Evolutionary conservation across 306 rosid species (phyloP), one percentile per base, ranked within the genome.

Genomic region (Calophaca sinica): DNA sequence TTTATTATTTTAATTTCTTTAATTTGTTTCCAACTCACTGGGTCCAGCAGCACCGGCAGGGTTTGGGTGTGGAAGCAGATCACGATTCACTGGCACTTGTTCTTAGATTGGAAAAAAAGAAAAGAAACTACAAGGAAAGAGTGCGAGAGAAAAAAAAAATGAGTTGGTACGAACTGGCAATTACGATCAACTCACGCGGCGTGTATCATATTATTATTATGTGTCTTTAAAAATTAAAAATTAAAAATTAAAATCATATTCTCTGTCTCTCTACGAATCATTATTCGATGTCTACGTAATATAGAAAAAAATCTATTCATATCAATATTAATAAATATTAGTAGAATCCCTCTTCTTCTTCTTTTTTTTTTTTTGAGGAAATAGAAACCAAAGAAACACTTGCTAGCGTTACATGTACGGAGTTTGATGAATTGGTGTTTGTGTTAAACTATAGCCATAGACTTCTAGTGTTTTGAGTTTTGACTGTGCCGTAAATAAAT

Each of bases 161-260:
- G 26, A 12, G 4, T 38, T 55, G 3, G 48, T 55, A 38, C 33
- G 5, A 74, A 63, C 51, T 32, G 42, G 62, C 61, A 77, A 70
- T 57, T 75, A 67, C 75, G 82, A 85, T 79, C 85, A 78, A 63
- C 83, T 69, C 84, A 82, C 84, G 81, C 85, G 82, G 84, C 81
- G 68, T 55, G 76, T 61, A 73, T 53, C 50, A 7, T 38, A 38
- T 38, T 5, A 26, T 73, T 38, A 38, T 38, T 5, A 26, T 73
- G 65, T 72, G 8, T 68, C 53, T 35, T 62, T 20, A 20, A 20
- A 20, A 20, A 20, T 20, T 20, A 20, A 20, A 20, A 20, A 20
- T 20, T 20, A 20, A 20, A 20, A 20, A 20, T 20, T 4, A 14
- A 35, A 13, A 1, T 26, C 20, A 52, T 9, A 9, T 9, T 14